A percentile compares a stretch with the other conserved stretches of the same genome.
phyloP scores from a whole-genome alignment of 2,329 filamentous ascomycete species.

The Pseudogymnoascus sp. region DNA sequence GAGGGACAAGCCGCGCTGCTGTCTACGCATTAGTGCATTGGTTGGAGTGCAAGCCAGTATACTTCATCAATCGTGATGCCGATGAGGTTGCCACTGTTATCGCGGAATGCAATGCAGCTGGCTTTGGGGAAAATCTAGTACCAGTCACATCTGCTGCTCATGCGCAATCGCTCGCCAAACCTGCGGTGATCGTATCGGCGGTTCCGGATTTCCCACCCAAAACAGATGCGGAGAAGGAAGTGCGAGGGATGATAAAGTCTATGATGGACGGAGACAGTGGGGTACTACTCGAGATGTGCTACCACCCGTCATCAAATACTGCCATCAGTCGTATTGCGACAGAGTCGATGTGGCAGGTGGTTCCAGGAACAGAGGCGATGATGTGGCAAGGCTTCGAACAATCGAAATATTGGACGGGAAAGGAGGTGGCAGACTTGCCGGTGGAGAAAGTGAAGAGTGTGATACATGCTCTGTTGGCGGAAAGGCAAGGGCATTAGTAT shows the following conservation, averaged over 20 bases:
- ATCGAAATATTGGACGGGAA: conserved; percentile 56
- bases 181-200: conserved; percentile 62
- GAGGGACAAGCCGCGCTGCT: conserved; percentile 68
- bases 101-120: conserved; percentile 48
- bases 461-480: conserved; percentile 26
- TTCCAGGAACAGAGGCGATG: conserved; percentile 67
- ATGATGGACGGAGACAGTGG: conserved; percentile 46
- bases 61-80: conserved; percentile 67
- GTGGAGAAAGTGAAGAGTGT: conserved; percentile 48
- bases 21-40: conserved; percentile 66
- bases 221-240: conserved; percentile 51
- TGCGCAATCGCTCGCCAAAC: conserved; percentile 46
- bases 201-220: conserved; percentile 68
- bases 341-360: conserved; percentile 59
- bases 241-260: conserved; percentile 35
- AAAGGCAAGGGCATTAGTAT: conserved; percentile 3
- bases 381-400: conserved; percentile 72
- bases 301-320: conserved; percentile 60
- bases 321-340: conserved; percentile 54
- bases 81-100: conserved; percentile 60
- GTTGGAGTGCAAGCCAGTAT: conserved; percentile 60
- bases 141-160: conserved; percentile 55
- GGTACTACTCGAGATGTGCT: conserved; percentile 72
- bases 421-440: conserved; percentile 47
- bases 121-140: conserved; percentile 50